Evolutionary conservation across 2,329 filamentous ascomycete genomes (phyloP), one percentile per base, ranked within the genome.

Genomic region (Aspergillus pseudoterreus): DNA sequence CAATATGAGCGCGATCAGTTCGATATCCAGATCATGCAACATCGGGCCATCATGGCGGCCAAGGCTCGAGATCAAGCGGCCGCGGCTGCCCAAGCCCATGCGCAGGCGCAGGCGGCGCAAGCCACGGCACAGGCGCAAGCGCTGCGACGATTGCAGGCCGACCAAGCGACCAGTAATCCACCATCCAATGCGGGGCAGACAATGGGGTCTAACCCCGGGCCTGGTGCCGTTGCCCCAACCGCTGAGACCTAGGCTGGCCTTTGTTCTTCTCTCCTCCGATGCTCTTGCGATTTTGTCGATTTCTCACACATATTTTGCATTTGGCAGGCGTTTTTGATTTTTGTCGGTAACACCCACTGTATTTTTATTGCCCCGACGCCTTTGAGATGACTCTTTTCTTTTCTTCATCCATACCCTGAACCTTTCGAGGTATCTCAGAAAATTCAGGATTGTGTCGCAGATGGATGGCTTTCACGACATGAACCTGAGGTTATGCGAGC

Each of bases 1-100:
- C 78, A 85, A 54, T 91, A 91, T 75, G 81, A 86, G 50, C 80
- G 92, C 52, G 90, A 96, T 66, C 88, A 86, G 63, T 82, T 77
- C 49, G 78, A 79, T 57, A 77, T 78, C 50, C 68, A 79, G 52
- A 78, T 81, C 63, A 82, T 82, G 71, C 74, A 77, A 49, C 81
- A 82, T 63, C 77, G 81, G 44, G 75, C 69, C 65, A 79, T 72
- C 67, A 79, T 78, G 53, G 69, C 69, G 49, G 70, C 68, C 35
- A 71, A 73, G 57, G 71, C 69, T 56, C 71, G 71, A 50, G 72
- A 73, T 53, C 70, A 68, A 58, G 71, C 69, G 52, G 68, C 66
- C 36, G 68, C 65, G 47, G 73, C 74, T 57, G 73, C 73, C 49
- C 71, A 71, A 62, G 65, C 71, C 45, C 70, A 72, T 58, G 71